Conservation (phyloP, 176 grass and related monocot genomes). For the Puccinellia tenuiflora region DNA sequence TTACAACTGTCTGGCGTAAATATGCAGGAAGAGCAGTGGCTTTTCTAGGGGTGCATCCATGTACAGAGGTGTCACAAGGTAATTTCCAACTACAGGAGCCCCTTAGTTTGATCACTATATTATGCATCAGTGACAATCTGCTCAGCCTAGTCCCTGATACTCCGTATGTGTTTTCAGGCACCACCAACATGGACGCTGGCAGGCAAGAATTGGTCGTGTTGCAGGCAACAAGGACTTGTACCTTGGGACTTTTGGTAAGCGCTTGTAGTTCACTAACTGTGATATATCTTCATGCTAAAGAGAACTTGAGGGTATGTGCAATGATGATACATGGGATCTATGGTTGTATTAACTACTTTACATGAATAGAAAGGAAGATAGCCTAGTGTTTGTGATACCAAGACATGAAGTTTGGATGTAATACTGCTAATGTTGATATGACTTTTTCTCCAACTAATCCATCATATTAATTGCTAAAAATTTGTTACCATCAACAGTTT, state of each 20-base stretch:
- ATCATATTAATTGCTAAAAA: not conserved
- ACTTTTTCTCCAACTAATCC: not conserved
- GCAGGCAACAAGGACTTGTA: conserved; percentile 98
- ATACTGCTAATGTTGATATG: not conserved
- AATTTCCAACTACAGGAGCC: conserved; percentile 10
- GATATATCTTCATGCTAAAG: not conserved
- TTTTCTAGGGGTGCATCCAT: conserved; percentile 93
- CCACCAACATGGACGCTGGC: conserved; percentile 94
- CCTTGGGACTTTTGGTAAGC: conserved; percentile 84
- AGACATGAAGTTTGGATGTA: not conserved
- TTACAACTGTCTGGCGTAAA: not conserved
- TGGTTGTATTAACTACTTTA: not conserved
- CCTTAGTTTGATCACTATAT: not conserved
- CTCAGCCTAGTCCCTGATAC: not conserved
- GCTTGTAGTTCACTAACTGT: not conserved
- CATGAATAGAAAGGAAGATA: not conserved
- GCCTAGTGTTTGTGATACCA: not conserved
- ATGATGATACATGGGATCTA: not conserved
- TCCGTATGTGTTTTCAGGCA: conserved; percentile 54
- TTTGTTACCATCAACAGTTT: not conserved
- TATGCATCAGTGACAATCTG: not conserved
- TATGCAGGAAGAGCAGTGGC: conserved; percentile 85
- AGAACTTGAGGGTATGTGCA: not conserved
- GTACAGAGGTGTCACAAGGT: conserved; percentile 96
- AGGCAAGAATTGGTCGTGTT: conserved; percentile 94